Percentiles rank a stretch among this genome's conserved stretches.
Conservation (phyloP, 148 eudicot genomes). For the Bassia scoparia region DNA sequence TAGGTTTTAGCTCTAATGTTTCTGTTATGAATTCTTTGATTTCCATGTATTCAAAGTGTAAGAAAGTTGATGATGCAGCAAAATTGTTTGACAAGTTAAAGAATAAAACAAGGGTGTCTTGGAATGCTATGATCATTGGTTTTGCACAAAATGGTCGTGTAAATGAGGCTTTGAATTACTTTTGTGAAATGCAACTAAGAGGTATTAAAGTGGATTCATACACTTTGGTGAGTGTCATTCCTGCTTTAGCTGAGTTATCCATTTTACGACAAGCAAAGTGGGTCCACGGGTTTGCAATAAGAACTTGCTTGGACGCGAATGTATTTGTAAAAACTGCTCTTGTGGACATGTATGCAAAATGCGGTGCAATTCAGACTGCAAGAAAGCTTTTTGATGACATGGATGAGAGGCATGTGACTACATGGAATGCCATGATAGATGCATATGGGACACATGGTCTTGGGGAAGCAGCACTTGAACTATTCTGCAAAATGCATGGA, state of each 20-base stretch:
- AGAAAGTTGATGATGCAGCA: conserved; percentile 50
- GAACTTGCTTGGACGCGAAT: conserved; percentile 54
- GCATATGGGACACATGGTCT: conserved; percentile 90
- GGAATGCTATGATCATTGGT: conserved; percentile 87
- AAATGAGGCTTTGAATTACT: conserved; percentile 52
- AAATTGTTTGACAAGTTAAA: conserved; percentile 45
- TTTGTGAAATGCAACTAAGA: conserved; percentile 42
- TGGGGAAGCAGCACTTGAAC: conserved; percentile 49
- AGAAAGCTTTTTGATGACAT: conserved; percentile 62
- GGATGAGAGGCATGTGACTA: conserved; percentile 61
- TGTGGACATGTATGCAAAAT: conserved; percentile 87
- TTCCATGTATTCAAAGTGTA: conserved; percentile 86
- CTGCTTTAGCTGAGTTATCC: conserved; percentile 77
- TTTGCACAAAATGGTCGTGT: conserved; percentile 63
- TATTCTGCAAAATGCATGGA: conserved; percentile 56
- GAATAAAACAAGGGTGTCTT: conserved; percentile 68
- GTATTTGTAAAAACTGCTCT: conserved; percentile 79
- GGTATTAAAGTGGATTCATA: conserved; percentile 58
- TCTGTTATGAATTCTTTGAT: conserved; percentile 72
- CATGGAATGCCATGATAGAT: conserved; percentile 95
- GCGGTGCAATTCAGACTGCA: conserved; percentile 75
- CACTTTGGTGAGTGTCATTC: conserved; percentile 78
- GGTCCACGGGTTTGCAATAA: conserved; percentile 68
- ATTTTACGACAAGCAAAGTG: conserved; percentile 71
- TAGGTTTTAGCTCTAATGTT: conserved; percentile 46